These are phyloP conservation scores for Trapa incisa DNA, from an alignment of 345 rosid genomes.

Conservation along the genomic window DNA sequence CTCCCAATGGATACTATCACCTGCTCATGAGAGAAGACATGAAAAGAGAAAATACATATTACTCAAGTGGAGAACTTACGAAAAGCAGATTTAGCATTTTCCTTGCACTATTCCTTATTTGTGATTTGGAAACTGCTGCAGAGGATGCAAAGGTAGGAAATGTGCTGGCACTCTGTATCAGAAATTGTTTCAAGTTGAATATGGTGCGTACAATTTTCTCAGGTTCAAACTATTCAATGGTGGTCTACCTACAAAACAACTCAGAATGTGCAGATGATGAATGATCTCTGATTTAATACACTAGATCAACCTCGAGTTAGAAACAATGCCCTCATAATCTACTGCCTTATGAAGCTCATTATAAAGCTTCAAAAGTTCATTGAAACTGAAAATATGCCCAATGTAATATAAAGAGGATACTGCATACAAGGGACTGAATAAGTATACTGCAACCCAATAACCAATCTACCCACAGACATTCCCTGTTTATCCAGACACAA, in stretches of 20 bases:
- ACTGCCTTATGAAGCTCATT: neutral
- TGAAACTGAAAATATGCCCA: neutral
- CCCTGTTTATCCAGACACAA: too few species aligned
- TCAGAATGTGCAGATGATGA: neutral
- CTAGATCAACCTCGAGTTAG: neutral
- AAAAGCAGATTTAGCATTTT: too few species aligned
- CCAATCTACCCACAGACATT: neutral
- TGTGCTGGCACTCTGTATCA: neutral
- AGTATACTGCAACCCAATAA: neutral
- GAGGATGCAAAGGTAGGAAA: neutral
- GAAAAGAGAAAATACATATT: too few species aligned
- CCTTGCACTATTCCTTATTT: neutral
- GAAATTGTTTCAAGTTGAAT: neutral
- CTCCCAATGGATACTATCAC: conserved; percentile 9
- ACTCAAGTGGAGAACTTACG: too few species aligned
- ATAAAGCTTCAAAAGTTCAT: neutral
- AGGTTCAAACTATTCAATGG: neutral
- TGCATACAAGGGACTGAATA: neutral
- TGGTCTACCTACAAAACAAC: neutral
- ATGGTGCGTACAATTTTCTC: neutral
- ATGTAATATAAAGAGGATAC: neutral
- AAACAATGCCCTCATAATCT: neutral
- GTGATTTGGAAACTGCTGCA: too few species aligned
- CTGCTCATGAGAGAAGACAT: neutral
- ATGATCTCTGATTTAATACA: neutral